Base-by-base conservation (phyloP, 1,284 basidiomycete genomes). In the Irpex lacteus region DNA sequence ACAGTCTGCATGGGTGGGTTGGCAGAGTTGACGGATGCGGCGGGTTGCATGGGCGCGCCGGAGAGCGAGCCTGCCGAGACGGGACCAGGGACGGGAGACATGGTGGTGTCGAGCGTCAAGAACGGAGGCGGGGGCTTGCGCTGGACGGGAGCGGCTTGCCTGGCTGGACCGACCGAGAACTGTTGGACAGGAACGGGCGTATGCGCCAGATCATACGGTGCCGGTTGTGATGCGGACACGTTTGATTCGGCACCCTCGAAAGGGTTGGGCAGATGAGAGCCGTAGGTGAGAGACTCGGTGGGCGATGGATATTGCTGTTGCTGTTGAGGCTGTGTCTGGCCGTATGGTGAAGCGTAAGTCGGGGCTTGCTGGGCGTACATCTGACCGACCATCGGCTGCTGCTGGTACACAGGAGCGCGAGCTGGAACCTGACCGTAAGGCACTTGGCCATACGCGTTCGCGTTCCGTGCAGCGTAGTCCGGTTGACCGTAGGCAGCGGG, bases 41-140 rank as follows among this genome's bases (percentile, higher is more conserved):
- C 62, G 37, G 62, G 62, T 60, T 68, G 66, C 55, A 70, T 60
- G 37, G 70, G 67, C 32, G 50, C 59, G 62, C 63, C 64, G 54
- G 38, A 60, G 40, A 70, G 60, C 47, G 71, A 69, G 26, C 63
- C 53, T 37, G 63, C 56, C 13, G 70, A 68, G n/a, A 19, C n/a
- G 3, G 60, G 55, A 37, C 59, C 40, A 50, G 49, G 56, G 60
- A 44, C 11, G 60, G 63, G 59, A 58, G 63, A 19, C 50, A 32
- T 32, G 50, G 58, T 50, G 59, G 64, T 65, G 64, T 70, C 64
- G 62, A 74, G 59, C 18, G 64, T 60, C 49, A 69, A 67, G 47
- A 63, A 56, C 21, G 67, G 62, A 34, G 68, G 70, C 9, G 69
- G 66, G 21, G 68, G 71, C 69, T 74, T 74, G 67, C 72, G 71